Base-by-base conservation (phyloP, 495 filamentous ascomycete species). In the Talaromyces thailandensis region DNA sequence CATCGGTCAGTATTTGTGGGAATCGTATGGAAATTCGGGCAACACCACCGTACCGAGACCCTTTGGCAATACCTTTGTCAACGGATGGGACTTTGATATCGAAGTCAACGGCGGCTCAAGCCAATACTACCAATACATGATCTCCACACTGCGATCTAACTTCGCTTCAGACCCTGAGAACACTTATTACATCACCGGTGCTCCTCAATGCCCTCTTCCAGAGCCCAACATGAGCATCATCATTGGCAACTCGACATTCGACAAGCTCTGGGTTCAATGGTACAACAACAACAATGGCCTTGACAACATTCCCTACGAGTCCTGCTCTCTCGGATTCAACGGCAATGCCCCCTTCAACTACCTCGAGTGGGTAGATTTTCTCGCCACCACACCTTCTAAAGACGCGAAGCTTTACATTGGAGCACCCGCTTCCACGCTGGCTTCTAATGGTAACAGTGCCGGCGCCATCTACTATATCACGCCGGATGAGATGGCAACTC, bases 71-170 rank as follows among this genome's bases (percentile, higher is more conserved):
- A 75, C 79, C 0, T 72, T 74, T 9, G 65, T 87, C 57, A 82
- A 88, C 64, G 85, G 85, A 29, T 86, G 85, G 71, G 85, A 88
- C 63, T 75, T 84, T 52, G 81, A 81, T 58, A 79, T 82, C 50
- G 63, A 66, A 28, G 51, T 62, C 1, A 64, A 65, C 12, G 69
- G 69, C 45, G 67, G 67, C 31, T 31, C 37, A 25, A 70, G 70
- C 18, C 61, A 67, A 18, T 66, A 68, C 63, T 83, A 79, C 66
- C 69, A 69, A 40, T 67, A 71, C 59, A 75, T 83, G 62, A 76
- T 82, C 60, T 64, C 69, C 2, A 65, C 65, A 1, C 76, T 86
- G 16, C 81, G 81, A 14, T 61, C 65, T 16, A 69, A 72, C 26
- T 82, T 83, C 65, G 68, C 69, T n/a, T 64, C 69, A 3, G 80